A percentile compares a stretch with the other conserved stretches of the same genome.
Conservation (phyloP, 768 basidiomycete species). For the Rubroboletus satanas region DNA sequence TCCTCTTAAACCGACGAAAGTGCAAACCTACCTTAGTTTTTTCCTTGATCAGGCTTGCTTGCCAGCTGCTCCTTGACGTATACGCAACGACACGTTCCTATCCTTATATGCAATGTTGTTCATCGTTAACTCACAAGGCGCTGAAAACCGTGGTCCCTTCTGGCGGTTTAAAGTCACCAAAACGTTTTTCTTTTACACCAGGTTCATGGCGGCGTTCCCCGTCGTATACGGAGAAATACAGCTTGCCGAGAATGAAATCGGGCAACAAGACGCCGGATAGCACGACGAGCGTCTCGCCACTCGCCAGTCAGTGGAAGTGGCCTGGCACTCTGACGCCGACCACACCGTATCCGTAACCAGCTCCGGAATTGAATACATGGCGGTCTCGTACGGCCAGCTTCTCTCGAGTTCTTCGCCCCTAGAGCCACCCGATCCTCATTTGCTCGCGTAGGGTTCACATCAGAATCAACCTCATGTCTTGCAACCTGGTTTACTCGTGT, state of each 20-base stretch:
- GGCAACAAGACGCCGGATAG: conserved; percentile 10
- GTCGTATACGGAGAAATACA: conserved; percentile 5
- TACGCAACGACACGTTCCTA: conserved; percentile 18
- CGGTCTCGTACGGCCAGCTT: conserved; percentile 20
- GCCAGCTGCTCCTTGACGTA: conserved; percentile 22
- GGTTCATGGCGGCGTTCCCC: neutral
- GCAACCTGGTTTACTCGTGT: conserved; percentile 38
- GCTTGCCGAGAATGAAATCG: conserved; percentile 6
- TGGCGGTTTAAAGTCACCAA: neutral
- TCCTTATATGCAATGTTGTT: neutral
- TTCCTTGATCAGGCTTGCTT: conserved; percentile 1
- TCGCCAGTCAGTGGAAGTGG: neutral
- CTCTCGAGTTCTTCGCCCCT: conserved; percentile 27
- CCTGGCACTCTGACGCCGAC: neutral
- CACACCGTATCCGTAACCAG: conserved; percentile 1
- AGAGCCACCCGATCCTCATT: conserved; percentile 38
- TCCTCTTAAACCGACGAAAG: conserved; percentile 14
- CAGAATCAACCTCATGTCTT: conserved; percentile 35
- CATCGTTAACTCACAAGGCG: neutral
- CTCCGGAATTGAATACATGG: conserved; percentile 14
- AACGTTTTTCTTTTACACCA: conserved; percentile 11
- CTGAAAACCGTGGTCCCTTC: neutral
- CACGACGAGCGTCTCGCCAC: conserved; percentile 7
- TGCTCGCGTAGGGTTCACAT: conserved; percentile 32
- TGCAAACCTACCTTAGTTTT: conserved; percentile 1